Base-by-base conservation (phyloP, 495 filamentous ascomycete species). In the Xylaria cubensis region DNA sequence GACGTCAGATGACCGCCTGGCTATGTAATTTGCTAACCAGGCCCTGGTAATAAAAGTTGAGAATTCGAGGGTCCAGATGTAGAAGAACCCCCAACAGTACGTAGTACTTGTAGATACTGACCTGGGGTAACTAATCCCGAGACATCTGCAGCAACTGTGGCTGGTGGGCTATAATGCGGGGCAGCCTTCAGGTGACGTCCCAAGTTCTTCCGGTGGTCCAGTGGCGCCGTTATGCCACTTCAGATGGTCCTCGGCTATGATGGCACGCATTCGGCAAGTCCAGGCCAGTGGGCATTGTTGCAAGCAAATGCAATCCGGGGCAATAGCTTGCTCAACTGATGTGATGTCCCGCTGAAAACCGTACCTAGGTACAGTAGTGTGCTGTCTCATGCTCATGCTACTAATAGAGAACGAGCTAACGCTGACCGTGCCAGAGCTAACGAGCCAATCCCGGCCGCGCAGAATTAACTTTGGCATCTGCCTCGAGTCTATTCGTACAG, bases 181-280 rank as follows among this genome's bases (percentile, higher is more conserved):
- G 48, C n/a, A 53, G 29, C 46, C 26, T 56, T 44, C 64, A 53
- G 21, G 63, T 46, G 41, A 55, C 21, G 32, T 36, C 17, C 48
- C 65, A 67, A 29, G 32, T 56, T 50, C 65, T 67, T 67, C 65
- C 65, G 65, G 65, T 67, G 65, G 65, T 56, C 65, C 65, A 67
- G 65, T 67, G 65, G 65, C 65, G 65, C 29, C 65, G 50, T 56
- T 56, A 19, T 17, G 46, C 50, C 34, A 29, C 10, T 29, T 42
- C n/a, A 29, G 44, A 55, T 39, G 19, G 46, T 64, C 69, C 69
- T 71, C 69, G 69, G 69, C 69, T 71, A 61, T 71, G 58, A 64
- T 64, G 69, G 69, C 59, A 71, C 59, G 69, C 58, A 71, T 71
- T 55, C 69, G 69, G 69, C 59, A 71, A 63, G 69, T 36, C 32